Evolutionary conservation across 192 early-diverging fungal genomes (phyloP).

Genomic region (Coemansia sp.): DNA sequence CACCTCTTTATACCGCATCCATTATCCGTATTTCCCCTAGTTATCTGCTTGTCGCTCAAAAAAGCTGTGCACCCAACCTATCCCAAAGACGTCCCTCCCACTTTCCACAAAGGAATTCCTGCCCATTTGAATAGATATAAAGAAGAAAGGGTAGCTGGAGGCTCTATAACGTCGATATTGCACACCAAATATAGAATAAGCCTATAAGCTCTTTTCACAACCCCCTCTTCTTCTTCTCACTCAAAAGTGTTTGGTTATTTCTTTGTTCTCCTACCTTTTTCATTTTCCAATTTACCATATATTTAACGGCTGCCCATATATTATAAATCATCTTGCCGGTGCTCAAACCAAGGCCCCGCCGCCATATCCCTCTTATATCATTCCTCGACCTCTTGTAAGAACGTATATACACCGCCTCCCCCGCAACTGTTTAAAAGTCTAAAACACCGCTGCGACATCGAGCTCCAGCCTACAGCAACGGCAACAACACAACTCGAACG

Average conservation of each 20-base stretch:
- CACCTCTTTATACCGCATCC: not conserved
- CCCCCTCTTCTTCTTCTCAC: slow-evolving; percentile 10
- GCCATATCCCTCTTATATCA: not conserved
- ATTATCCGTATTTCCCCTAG: not conserved
- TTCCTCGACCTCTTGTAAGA: not conserved
- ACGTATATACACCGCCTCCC: not conserved
- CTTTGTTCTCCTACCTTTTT: slow-evolving; percentile 10
- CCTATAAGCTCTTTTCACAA: slow-evolving; percentile 8
- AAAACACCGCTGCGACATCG: not conserved
- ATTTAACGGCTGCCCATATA: not conserved
- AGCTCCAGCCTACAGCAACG: not conserved
- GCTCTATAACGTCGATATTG: slow-evolving; percentile 8
- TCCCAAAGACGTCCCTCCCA: not conserved
- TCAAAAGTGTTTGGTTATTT: slow-evolving; percentile 6
- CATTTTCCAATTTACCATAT: not conserved
- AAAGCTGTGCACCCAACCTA: not conserved
- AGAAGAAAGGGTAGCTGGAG: not conserved
- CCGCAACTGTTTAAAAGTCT: not conserved
- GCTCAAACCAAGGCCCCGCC: not conserved
- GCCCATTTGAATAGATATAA: slow-evolving; percentile 1
- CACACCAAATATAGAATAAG: slow-evolving; percentile 8
- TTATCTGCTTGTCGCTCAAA: not conserved
- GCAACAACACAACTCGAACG: not conserved
- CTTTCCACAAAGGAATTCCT: slow-evolving; percentile 1
- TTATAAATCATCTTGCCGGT: not conserved